Evolutionary conservation across 768 basidiomycete genomes (phyloP).

Genomic region (Pleurotus ostreatus): DNA sequence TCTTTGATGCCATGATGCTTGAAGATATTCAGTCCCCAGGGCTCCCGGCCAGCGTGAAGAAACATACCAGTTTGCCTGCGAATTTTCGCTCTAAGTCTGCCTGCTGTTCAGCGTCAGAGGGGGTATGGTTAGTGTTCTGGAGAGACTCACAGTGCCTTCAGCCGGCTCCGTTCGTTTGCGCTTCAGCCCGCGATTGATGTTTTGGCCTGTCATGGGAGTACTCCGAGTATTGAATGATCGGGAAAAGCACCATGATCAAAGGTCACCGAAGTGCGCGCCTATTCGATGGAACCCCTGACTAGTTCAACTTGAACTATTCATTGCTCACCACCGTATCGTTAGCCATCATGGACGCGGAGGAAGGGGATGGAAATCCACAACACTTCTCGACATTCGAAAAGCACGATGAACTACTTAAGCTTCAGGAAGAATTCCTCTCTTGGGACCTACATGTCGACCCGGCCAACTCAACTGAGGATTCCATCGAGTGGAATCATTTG

Average conservation of each 20-base stretch:
- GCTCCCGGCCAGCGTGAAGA: not conserved
- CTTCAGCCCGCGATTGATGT: constrained; percentile 16
- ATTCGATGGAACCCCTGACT: not conserved
- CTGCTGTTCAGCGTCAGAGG: constrained; percentile 12
- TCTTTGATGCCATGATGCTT: constrained; percentile 78
- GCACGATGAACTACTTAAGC: constrained; percentile 51
- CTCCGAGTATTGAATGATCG: too few species aligned
- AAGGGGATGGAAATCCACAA: constrained; percentile 39
- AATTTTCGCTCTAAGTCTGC: constrained; percentile 42
- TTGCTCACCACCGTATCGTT: too few species aligned
- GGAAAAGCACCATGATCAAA: too few species aligned
- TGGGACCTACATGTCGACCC: constrained; percentile 42
- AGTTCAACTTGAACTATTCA: too few species aligned
- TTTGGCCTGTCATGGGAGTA: not conserved
- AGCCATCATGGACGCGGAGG: constrained; percentile 18
- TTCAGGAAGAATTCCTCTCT: constrained; percentile 48
- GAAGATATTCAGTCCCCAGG: not conserved
- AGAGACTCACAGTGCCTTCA: not conserved
- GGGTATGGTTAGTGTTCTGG: not conserved
- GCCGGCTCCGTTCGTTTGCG: constrained; percentile 7
- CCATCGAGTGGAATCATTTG: constrained; percentile 35
- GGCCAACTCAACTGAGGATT: constrained; percentile 34
- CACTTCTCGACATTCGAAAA: constrained; percentile 58
- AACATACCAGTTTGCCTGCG: constrained; percentile 53
- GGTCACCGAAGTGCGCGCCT: not conserved